Conservation (phyloP, 2,329 filamentous ascomycete genomes). For the Ophiostoma pallidulum region DNA sequence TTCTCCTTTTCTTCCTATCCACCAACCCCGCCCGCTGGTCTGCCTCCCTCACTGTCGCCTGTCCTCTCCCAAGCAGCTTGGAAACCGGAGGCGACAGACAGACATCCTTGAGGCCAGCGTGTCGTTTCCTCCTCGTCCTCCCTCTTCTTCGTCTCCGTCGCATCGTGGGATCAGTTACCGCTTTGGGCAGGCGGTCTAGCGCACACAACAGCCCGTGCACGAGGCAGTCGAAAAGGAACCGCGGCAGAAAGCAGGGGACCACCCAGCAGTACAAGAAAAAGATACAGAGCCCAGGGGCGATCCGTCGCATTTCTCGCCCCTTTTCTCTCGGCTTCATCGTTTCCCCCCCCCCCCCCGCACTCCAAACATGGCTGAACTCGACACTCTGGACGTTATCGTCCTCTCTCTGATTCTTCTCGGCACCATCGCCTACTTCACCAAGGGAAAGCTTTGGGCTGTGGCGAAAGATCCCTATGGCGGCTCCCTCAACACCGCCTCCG, state of each 20-base stretch:
- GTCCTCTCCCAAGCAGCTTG: not conserved
- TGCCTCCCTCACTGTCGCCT: too few relatives aligned
- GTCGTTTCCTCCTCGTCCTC: not conserved
- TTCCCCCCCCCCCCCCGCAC: not conserved
- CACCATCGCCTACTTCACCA: constrained; percentile 93
- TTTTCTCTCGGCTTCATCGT: not conserved
- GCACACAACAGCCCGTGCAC: not conserved
- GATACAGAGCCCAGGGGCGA: too few relatives aligned
- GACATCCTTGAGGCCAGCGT: not conserved
- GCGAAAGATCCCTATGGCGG: constrained; percentile 80
- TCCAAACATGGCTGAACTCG: constrained; percentile 79
- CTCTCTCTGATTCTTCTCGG: constrained; percentile 75
- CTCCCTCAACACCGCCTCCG: constrained; percentile 59
- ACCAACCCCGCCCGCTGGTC: not conserved
- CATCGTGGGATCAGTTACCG: not conserved
- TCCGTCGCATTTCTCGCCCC: constrained; percentile 2
- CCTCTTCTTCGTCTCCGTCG: not conserved
- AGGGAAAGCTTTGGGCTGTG: constrained; percentile 87
- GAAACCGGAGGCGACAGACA: not conserved
- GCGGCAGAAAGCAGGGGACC: constrained; percentile 4
- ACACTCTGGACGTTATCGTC: constrained; percentile 90
- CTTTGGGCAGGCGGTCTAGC: constrained; percentile 10
- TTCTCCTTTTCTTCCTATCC: not conserved
- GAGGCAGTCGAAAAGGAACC: not conserved
- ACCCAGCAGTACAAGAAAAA: not conserved